Percentiles rank a stretch among this genome's conserved stretches.
phyloP scores from a whole-genome alignment of 208 protist species.

The Leishmania braziliensis region DNA sequence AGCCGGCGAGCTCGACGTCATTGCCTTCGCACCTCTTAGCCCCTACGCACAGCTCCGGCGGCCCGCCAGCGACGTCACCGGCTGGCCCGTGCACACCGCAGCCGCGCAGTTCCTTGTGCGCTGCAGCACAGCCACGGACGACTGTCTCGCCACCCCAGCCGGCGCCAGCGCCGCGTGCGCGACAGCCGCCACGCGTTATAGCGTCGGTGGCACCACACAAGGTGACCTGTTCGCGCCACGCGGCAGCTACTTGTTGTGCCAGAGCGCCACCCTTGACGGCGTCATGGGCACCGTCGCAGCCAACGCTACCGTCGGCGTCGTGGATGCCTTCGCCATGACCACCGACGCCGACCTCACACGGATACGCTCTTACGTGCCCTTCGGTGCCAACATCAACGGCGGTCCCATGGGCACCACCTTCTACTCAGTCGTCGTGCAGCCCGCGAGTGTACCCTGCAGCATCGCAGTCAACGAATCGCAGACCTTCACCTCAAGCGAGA shows the following conservation, averaged over 20 bases:
- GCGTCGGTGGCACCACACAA: constrained; percentile 26
- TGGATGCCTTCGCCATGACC: constrained; percentile 33
- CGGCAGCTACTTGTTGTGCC: constrained; percentile 54
- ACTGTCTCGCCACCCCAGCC: not conserved
- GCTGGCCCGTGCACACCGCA: constrained; percentile 33
- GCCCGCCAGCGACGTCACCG: constrained; percentile 29
- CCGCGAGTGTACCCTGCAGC: constrained; percentile 24
- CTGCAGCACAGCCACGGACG: constrained; percentile 30
- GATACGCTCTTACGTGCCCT: constrained; percentile 35
- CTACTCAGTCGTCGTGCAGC: constrained; percentile 21
- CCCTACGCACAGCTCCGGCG: constrained; percentile 9
- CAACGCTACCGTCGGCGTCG: constrained; percentile 33
- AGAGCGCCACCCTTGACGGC: constrained; percentile 28
- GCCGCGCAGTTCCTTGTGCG: constrained; percentile 41
- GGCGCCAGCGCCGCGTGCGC: constrained; percentile 24
- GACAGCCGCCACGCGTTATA: constrained; percentile 19
- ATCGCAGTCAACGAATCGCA: constrained; percentile 2
- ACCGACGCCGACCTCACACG: constrained; percentile 18
- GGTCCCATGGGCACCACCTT: constrained; percentile 10
- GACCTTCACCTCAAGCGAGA: constrained; percentile 14
- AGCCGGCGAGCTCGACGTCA: not conserved
- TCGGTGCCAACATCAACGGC: constrained; percentile 31
- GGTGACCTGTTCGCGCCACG: constrained; percentile 17
- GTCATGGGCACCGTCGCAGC: constrained; percentile 27
- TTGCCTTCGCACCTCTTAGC: not conserved